Evolutionary conservation across 352 stramenopile genomes (phyloP), one percentile per base, ranked within the genome.

Genomic region (Phytophthora podocarpi): DNA sequence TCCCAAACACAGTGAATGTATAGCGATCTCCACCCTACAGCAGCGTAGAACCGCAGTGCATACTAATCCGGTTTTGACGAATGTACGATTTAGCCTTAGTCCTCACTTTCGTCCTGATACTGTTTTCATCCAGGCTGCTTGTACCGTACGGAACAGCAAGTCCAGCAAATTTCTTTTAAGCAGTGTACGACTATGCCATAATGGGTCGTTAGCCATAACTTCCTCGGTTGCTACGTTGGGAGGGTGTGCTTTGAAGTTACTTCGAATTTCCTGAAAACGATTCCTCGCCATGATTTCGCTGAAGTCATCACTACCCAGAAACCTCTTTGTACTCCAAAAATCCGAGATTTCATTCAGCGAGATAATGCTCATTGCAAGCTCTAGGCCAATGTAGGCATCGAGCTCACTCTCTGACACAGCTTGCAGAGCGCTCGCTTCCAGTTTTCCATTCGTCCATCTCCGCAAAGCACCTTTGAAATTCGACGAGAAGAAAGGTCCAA

Each of bases 1-100:
- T 60, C 52, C 52, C 52, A 60, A 9, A 60, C 12, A 9, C 13
- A 20, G 13, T 53, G 52, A 0, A 52, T 16, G n/a, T 53, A 60
- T 0, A 60, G 6, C 0, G 21, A 46, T 1, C 15, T 7, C 40
- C 52, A 53, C 1, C 21, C 40, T 2, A 59, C 40, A 0, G 45
- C 36, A 3, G 49, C 49, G 28, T 58, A 58, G 18, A 58, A 58
- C 1, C 46, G 8, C 0, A 54, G 12, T 11, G 30, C 46, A 20
- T 54, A 54, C 18, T 54, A 42, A 10, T 54, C 31, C 4, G 46
- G 46, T 34, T 54, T 54, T 23, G 30, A 0, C 24, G 36, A 2
- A 53, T 39, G n/a, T 24, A 61, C 0, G 41, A 39, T 3, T 43
- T 42, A 28, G 52, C 52, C 4, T 16, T 21, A 1, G 40, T 39